Conservation (phyloP, 768 basidiomycete genomes). For the Termitomyces sp. region DNA sequence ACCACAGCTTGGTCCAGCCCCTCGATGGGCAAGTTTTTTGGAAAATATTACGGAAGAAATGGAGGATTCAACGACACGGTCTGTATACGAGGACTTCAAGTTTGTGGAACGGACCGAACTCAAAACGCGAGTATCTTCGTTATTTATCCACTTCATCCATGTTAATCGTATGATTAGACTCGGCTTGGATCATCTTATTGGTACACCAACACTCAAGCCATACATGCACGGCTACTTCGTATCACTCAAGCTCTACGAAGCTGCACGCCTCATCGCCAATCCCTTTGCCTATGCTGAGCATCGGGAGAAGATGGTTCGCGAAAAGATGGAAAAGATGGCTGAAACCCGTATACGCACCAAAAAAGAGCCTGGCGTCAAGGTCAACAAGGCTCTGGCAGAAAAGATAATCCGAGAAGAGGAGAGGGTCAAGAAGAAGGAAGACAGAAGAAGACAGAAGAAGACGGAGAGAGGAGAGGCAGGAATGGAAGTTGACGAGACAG, state of each 20-base stretch:
- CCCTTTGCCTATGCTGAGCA: slow-evolving; percentile 95
- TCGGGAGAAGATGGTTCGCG: slow-evolving; percentile 79
- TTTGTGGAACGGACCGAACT: slow-evolving; percentile 89
- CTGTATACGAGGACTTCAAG: slow-evolving; percentile 94
- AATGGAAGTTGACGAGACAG: slow-evolving; percentile 29
- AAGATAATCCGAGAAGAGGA: slow-evolving; percentile 67
- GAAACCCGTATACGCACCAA: slow-evolving; percentile 87
- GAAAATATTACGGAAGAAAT: slow-evolving; percentile 99
- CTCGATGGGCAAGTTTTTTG: slow-evolving; percentile 95
- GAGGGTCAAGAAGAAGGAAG: slow-evolving; percentile 47
- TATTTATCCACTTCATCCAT: neutral
- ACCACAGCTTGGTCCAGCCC: slow-evolving; percentile 94
- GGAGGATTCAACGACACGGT: slow-evolving; percentile 79
- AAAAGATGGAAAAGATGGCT: slow-evolving; percentile 90
- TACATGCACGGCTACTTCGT: slow-evolving; percentile 99
- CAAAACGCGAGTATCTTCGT: slow-evolving; percentile 52
- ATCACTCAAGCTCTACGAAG: slow-evolving; percentile 92
- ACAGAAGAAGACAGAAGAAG: slow-evolving; percentile 45
- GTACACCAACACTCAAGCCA: slow-evolving; percentile 92
- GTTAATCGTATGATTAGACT: slow-evolving; percentile 44
- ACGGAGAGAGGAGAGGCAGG: slow-evolving; percentile 31
- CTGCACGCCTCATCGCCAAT: slow-evolving; percentile 92
- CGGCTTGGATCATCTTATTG: slow-evolving; percentile 91
- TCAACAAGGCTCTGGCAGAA: slow-evolving; percentile 78
- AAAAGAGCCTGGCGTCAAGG: slow-evolving; percentile 69